Evolutionary conservation across 164 flowering plant species (phyloP), one percentile per base, ranked within the genome.

Genomic region (Dillenia suffruticosa): DNA sequence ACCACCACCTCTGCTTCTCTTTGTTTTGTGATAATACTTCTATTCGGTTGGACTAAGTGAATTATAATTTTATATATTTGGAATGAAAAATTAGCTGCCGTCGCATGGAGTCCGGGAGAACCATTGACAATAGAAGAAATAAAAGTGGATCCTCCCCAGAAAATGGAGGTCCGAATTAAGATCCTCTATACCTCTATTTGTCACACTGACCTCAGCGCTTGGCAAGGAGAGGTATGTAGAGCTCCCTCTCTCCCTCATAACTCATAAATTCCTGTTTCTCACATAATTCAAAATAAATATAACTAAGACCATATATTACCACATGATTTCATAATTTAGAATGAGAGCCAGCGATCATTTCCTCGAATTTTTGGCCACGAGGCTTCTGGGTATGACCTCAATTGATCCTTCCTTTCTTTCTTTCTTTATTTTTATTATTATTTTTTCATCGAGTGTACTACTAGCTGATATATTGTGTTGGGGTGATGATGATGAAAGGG

Each of bases 291-390:
- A 61, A 16, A 9, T 16, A n/a, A 9, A 17, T 15, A 2, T 60
- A 10, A 14, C 48, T 58, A 43, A 49, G 15, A 32, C 19, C 0
- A 13, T 32, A 16, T 12, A 3, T 44, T 56, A 45, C 46, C 2
- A 3, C 43, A 9, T 3, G 4, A 58, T 24, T 12, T 32, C 52
- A 13, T 15, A 59, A n/a, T 4, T 32, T 49, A 88, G 96, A 81
- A 64, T 51, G 85, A 81, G 69, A 58, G 76, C 24, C 88, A 86
- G 19, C 59, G 74, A 54, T 81, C 70, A 2, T 89, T 10, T 63
- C 96, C 96, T 17, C 77, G 96, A 49, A 83, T 89, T 46, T 66
- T 89, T 3, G 92, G 96, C 59, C 96, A 89, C 47, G 96, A 89
- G 74, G 96, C 96, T 49, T 75, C 81, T 8, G 96, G 96, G 96